phyloP scores from a whole-genome alignment of 768 basidiomycete species.

The Lentinus brumalis region DNA sequence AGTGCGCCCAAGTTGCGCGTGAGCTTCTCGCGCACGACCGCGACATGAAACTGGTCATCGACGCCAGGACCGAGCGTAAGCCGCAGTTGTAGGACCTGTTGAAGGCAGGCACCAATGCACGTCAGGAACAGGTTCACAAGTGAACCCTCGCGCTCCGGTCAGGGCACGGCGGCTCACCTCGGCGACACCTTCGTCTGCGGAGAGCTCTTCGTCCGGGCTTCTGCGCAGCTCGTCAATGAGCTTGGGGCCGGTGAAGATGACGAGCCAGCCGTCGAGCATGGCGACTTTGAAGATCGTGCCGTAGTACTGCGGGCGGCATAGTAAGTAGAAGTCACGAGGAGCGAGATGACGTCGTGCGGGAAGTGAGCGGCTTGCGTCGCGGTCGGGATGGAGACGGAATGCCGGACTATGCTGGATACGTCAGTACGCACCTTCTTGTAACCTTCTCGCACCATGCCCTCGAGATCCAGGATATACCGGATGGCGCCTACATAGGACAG shows the following conservation, averaged over 20 bases:
- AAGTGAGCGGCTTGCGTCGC: too few species aligned
- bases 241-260: constrained; percentile 44
- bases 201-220: constrained; percentile 47
- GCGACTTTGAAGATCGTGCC: constrained; percentile 44
- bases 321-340: too few species aligned
- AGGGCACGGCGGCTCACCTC: constrained; percentile 33
- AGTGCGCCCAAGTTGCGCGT: constrained; percentile 18
- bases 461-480: constrained; percentile 27
- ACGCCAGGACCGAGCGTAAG: constrained; percentile 15
- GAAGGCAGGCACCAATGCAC: background rate
- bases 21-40: constrained; percentile 22
- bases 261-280: constrained; percentile 46
- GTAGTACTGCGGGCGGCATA: constrained; percentile 11
- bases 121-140: background rate
- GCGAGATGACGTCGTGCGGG: too few species aligned
- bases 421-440: constrained; percentile 21
- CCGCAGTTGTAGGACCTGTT: constrained; percentile 12
- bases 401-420: background rate
- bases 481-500: constrained; percentile 31
- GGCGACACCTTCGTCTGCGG: constrained; percentile 39
- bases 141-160: background rate
- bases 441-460: constrained; percentile 35
- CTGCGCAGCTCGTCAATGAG: constrained; percentile 55
- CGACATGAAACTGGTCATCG: constrained; percentile 22
- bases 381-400: too few species aligned